Conservation (phyloP, 192 early-diverging fungal species). For the Entomortierella beljakovae region DNA sequence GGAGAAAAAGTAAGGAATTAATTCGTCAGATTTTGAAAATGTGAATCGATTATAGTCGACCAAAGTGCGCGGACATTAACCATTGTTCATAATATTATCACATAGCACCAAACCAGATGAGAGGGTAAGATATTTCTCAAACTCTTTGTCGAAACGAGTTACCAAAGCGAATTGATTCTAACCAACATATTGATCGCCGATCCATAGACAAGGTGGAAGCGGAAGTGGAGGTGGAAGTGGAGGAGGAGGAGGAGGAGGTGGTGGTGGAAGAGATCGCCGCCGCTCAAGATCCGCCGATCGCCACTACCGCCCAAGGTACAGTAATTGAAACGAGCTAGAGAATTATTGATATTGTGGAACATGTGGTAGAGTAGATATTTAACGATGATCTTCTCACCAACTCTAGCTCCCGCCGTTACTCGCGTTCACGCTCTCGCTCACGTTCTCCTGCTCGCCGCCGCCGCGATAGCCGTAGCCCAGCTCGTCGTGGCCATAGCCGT, state of each 20-base stretch:
- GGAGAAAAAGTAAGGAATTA: constrained; percentile 48
- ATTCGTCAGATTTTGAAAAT: background rate
- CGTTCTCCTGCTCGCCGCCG: constrained; percentile 27
- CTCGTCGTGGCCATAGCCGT: constrained; percentile 24
- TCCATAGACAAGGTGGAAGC: constrained; percentile 11
- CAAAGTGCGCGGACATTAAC: background rate
- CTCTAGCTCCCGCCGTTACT: constrained; percentile 29
- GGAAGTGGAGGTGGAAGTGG: too few relatives aligned
- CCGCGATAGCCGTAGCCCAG: constrained; percentile 28
- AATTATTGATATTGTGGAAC: too few relatives aligned
- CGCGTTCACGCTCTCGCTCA: constrained; percentile 36
- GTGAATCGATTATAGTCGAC: background rate
- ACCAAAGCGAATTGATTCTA: background rate
- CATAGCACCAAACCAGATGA: constrained; percentile 49
- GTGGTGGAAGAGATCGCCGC: constrained; percentile 39
- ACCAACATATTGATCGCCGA: background rate
- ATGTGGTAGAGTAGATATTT: background rate
- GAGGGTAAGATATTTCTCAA: constrained; percentile 21
- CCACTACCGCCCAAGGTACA: constrained; percentile 47
- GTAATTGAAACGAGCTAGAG: background rate
- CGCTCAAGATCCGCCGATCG: constrained; percentile 50
- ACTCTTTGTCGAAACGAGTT: background rate
- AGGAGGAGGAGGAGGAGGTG: too few relatives aligned
- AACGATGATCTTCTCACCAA: background rate
- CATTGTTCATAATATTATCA: background rate